Conservation (phyloP, 2,329 filamentous ascomycete genomes). For the Diaporthe ampelina region DNA sequence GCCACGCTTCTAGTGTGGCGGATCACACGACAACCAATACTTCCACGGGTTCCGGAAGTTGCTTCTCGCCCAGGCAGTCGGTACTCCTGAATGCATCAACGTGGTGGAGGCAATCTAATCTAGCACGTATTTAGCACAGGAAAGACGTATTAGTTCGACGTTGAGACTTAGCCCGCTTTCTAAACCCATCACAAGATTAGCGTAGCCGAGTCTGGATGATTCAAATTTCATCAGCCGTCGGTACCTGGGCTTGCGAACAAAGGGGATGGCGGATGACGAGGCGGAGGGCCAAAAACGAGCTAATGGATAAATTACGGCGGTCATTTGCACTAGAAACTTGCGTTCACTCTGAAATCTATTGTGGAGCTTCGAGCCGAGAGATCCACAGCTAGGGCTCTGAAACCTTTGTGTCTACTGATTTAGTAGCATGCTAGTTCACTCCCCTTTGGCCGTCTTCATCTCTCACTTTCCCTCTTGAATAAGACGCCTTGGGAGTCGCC, state of each 20-base stretch:
- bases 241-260: constrained; percentile 20
- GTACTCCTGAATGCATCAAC: constrained; percentile 6
- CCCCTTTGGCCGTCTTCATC: neutral
- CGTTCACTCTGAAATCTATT: neutral
- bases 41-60: neutral
- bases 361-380: neutral
- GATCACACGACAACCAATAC: neutral
- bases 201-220: neutral
- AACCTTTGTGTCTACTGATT: neutral
- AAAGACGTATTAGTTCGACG: constrained; percentile 1
- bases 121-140: neutral
- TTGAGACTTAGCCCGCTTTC: constrained; percentile 19
- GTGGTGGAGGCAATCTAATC: neutral
- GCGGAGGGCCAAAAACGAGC: neutral
- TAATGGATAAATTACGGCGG: neutral
- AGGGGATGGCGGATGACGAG: constrained; percentile 1
- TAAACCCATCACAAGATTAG: constrained; percentile 26
- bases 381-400: neutral
- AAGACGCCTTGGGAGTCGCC: neutral
- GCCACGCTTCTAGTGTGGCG: neutral
- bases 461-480: neutral
- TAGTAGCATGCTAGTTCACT: neutral
- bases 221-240: constrained; percentile 1
- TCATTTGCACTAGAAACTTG: neutral
- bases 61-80: neutral